phyloP scores from a whole-genome alignment of 371 early-diverging fungal genomes.

The Actinomortierella ambigua region DNA sequence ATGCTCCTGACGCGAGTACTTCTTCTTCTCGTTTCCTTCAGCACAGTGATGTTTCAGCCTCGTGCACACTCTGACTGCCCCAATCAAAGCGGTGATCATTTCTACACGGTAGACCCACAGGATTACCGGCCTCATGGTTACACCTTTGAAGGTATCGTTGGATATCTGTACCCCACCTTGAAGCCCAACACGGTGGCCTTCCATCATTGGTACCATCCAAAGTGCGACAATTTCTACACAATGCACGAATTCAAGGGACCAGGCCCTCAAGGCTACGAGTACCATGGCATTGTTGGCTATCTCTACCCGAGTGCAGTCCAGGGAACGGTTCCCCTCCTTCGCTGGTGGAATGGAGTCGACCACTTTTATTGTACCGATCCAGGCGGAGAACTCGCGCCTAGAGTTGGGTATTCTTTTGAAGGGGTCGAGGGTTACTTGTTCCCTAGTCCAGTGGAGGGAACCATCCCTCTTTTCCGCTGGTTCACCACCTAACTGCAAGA shows the following conservation, averaged over 20 bases:
- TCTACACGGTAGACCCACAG: slow-evolving; percentile 11
- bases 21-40: too few relatives aligned
- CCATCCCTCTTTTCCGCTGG: slow-evolving; percentile 19
- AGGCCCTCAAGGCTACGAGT: slow-evolving; percentile 6
- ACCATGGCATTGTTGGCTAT: slow-evolving; percentile 12
- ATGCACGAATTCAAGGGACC: too few relatives aligned
- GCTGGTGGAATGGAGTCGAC: slow-evolving; percentile 2
- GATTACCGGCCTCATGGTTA: background rate
- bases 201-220: slow-evolving; percentile 8
- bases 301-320: background rate
- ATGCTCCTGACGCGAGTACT: too few relatives aligned
- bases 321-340: slow-evolving; percentile 15
- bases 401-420: slow-evolving; percentile 3
- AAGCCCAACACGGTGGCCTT: slow-evolving; percentile 9
- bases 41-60: too few relatives aligned
- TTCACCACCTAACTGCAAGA: too few relatives aligned
- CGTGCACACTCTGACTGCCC: too few relatives aligned
- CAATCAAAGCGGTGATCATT: too few relatives aligned
- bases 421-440: slow-evolving; percentile 9
- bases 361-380: slow-evolving; percentile 24
- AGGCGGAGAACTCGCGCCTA: slow-evolving; percentile 8
- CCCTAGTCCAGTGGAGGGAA: slow-evolving; percentile 7
- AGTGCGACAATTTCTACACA: slow-evolving; percentile 6
- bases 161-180: slow-evolving; percentile 13
- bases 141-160: slow-evolving; percentile 11